These are phyloP conservation scores for Tuber melanosporum DNA, from an alignment of 495 filamentous ascomycete species.

Conservation along the genomic window DNA sequence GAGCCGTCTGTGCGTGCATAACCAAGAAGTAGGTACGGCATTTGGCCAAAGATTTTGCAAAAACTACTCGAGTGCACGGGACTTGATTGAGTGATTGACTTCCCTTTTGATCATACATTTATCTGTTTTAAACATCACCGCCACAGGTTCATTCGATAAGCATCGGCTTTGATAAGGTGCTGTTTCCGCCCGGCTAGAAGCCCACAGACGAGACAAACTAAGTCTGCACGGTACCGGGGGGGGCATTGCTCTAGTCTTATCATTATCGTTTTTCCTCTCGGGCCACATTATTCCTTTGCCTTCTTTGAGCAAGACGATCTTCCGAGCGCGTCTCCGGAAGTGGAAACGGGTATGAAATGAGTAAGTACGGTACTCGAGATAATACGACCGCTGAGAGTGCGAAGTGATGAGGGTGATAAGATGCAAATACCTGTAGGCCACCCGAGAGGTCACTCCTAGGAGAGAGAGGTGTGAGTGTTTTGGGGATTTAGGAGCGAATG, in stretches of 20 bases:
- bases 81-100: neutral
- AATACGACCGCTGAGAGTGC: neutral
- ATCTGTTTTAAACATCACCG: neutral
- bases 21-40: neutral
- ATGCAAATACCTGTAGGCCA: neutral
- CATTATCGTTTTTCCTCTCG: neutral
- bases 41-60: neutral
- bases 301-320: neutral
- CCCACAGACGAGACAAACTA: neutral
- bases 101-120: neutral
- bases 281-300: neutral
- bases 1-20: neutral
- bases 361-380: neutral
- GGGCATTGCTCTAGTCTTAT: neutral
- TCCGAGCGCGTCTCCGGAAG: neutral
- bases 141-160: neutral
- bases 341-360: neutral
- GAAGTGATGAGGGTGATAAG: neutral
- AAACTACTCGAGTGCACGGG: neutral
- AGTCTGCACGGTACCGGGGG: neutral
- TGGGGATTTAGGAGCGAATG: neutral
- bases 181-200: neutral
- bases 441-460: neutral
- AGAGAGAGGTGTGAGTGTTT: neutral
- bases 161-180: neutral